Base-by-base conservation (phyloP, 176 grass and related monocot species). In the Ampelocalamus luodianensis region DNA sequence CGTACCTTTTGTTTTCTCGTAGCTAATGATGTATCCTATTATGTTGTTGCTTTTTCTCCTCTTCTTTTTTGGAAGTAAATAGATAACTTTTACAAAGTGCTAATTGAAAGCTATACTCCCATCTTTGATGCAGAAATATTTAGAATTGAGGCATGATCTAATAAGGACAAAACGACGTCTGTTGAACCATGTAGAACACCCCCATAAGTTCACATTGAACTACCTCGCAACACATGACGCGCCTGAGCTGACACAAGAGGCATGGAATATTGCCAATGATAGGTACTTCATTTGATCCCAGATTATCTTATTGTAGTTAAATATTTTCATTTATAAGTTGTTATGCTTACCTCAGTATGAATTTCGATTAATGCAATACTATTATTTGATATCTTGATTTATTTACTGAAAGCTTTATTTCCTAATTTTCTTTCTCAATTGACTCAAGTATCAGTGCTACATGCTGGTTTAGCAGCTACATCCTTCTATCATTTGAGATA, bases 171-270 rank as follows among this genome's bases (percentile, higher is more conserved):
- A 96, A 68, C 83, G 96, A 0, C 93, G 94, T 88, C 81, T 99
- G 46, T 82, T 99, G 60, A 95, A 99, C 77, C 96, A 98, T 65
- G 93, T 95, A 3, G 89, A 98, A 40, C 93, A 98, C 62, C 93
- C 93, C 58, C 93, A 98, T 81, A 95, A 98, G 26, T 98, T 98
- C 65, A 95, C 95, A 77, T 95, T 89, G 11, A 98, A 95, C 77
- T 98, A 95, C 74, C 90, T 98, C 4, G 88, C 85, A 79, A 95
- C 93, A 34, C 89, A 95, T 32, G 96, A 89, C 43, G 76, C 91
- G 16, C 89, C 91, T 51, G 80, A 93, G 65, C 48, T 95, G 87
- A 93, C 91, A 68, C 96, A n/a, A 95, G 96, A n/a, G n/a, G n/a
- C n/a, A n/a, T n/a, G n/a, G n/a, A n/a, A n/a, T n/a, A n/a, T n/a